Conservation (phyloP, 1,284 basidiomycete species). For the Melampsora americana region DNA sequence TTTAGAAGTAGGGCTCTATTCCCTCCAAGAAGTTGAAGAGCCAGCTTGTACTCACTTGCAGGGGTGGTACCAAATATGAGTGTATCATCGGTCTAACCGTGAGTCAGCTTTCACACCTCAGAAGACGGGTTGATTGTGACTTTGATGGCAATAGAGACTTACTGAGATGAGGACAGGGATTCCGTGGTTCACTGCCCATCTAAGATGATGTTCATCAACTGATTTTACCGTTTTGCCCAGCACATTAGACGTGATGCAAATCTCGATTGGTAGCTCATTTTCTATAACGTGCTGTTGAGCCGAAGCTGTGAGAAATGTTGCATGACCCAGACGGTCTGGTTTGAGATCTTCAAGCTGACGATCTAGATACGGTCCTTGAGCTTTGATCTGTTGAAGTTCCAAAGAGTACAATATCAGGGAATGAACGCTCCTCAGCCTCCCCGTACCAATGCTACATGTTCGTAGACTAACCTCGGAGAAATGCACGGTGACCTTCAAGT, state of each 20-base stretch:
- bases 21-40: constrained; percentile 5
- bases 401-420: neutral
- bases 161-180: constrained; percentile 41
- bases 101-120: neutral
- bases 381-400: neutral
- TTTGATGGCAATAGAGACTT: neutral
- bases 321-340: constrained; percentile 37
- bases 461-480: constrained; percentile 17
- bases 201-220: constrained; percentile 29
- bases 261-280: constrained; percentile 31
- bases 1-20: constrained; percentile 6
- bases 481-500: constrained; percentile 30
- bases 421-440: neutral
- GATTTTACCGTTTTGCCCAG: constrained; percentile 7
- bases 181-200: constrained; percentile 24
- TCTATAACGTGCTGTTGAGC: constrained; percentile 4
- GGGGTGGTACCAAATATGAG: constrained; percentile 22
- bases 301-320: constrained; percentile 18
- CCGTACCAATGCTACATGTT: neutral
- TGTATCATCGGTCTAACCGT: constrained; percentile 28
- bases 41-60: constrained; percentile 19
- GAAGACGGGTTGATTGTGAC: neutral
- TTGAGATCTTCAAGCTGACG: constrained; percentile 10
- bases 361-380: constrained; percentile 13
- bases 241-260: constrained; percentile 33